Evolutionary conservation across 495 filamentous ascomycete genomes (phyloP).

Genomic region (Entonaema liquescens): DNA sequence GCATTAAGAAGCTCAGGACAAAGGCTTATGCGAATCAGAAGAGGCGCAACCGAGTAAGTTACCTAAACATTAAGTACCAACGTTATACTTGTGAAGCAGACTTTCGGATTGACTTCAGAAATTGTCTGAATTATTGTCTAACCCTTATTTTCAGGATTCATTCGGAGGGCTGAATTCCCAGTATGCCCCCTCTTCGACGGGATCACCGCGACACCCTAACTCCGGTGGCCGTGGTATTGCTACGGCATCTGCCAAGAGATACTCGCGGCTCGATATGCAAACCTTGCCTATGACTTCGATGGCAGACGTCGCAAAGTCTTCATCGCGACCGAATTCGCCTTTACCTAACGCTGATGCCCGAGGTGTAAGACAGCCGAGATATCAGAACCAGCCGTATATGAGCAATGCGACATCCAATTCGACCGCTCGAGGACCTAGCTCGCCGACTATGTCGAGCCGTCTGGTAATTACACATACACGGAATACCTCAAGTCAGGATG

Average conservation of each 20-base stretch:
- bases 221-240: slow-evolving; percentile 57
- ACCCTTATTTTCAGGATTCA: slow-evolving; percentile 64
- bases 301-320: slow-evolving; percentile 59
- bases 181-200: slow-evolving; percentile 70
- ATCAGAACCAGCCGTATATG: slow-evolving; percentile 51
- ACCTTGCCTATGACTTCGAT: slow-evolving; percentile 51
- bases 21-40: slow-evolving; percentile 84
- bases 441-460: slow-evolving; percentile 55
- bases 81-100: not conserved
- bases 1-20: slow-evolving; percentile 89
- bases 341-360: slow-evolving; percentile 64
- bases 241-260: slow-evolving; percentile 72
- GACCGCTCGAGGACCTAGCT: slow-evolving; percentile 50
- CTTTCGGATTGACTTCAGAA: not conserved
- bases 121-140: slow-evolving; percentile 12
- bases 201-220: slow-evolving; percentile 69
- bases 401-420: slow-evolving; percentile 43
- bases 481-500: slow-evolving; percentile 79
- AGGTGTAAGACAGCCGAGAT: slow-evolving; percentile 50
- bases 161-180: slow-evolving; percentile 70
- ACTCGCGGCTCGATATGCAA: slow-evolving; percentile 69
- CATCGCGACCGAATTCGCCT: slow-evolving; percentile 76
- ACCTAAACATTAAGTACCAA: not conserved
- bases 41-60: slow-evolving; percentile 83
- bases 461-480: slow-evolving; percentile 61